Percentiles rank a stretch among this genome's conserved stretches.
Evolutionary conservation across 352 stramenopile species (phyloP).

Genomic region (Phytophthora citrophthora): DNA sequence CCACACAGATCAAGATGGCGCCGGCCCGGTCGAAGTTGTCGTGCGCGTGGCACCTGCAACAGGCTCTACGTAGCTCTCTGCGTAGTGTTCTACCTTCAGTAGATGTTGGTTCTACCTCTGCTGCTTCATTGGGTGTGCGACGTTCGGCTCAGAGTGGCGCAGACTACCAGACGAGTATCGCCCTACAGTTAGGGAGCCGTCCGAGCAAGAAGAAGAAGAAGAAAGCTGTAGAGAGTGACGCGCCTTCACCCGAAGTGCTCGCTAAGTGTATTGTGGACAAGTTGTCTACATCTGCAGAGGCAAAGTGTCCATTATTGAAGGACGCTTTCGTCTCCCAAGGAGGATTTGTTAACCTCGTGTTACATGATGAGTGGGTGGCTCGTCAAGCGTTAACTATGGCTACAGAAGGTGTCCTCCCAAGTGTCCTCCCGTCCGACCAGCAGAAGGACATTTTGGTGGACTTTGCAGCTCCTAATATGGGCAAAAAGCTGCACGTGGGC

Average conservation of each 20-base stretch:
- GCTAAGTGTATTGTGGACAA: conserved; percentile 45
- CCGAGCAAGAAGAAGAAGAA: conserved; percentile 9
- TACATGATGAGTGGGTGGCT: conserved; percentile 76
- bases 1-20: conserved; percentile 3
- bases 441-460: conserved; percentile 69
- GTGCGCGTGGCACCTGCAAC: conserved; percentile 56
- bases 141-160: conserved; percentile 64
- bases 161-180: conserved; percentile 83
- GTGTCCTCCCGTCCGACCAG: conserved; percentile 13
- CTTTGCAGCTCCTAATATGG: conserved; percentile 85
- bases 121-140: conserved; percentile 59
- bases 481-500: conserved; percentile 87
- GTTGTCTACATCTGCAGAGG: conserved; percentile 12
- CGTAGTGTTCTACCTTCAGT: conserved; percentile 41
- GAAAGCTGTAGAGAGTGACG: not conserved
- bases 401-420: conserved; percentile 49
- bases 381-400: conserved; percentile 65
- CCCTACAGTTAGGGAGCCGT: conserved; percentile 62
- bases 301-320: conserved; percentile 21
- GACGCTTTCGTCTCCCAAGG: conserved; percentile 65
- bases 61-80: conserved; percentile 49
- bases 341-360: conserved; percentile 83
- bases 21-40: conserved; percentile 44
- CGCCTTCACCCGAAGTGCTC: conserved; percentile 41
- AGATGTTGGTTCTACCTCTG: conserved; percentile 3